Evolutionary conservation across 768 basidiomycete genomes (phyloP), one percentile per base, ranked within the genome.

Genomic region (Lactifluus pinguis): DNA sequence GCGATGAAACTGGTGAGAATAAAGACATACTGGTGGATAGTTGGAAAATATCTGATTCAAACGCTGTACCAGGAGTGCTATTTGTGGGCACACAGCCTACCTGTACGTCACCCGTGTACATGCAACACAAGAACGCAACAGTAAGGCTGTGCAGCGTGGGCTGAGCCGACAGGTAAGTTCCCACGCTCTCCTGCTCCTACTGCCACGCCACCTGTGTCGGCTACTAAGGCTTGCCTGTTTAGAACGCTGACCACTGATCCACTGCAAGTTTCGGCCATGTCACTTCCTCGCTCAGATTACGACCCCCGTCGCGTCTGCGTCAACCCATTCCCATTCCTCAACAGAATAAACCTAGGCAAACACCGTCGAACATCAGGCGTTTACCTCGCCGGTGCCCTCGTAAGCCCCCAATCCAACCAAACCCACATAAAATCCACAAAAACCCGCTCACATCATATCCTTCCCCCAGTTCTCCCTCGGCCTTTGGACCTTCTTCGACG

Each of bases 401-500:
- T 98, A 70, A 65, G 92, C 82, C 55, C 4, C 29, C n/a, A n/a
- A 34, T 1, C 25, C 19, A 3, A 51, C 29, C 39, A 11, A 11
- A 6, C 44, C 21, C 53, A 32, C 55, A n/a, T n/a, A n/a, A n/a
- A n/a, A n/a, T n/a, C n/a, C n/a, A n/a, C n/a, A n/a, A n/a, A n/a
- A n/a, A n/a, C n/a, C n/a, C 63, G 47, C 54, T 49, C 15, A 15
- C 41, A 25, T n/a, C n/a, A 47, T 30, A 10, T 11, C 13, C 15
- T 15, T 10, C 5, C 17, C 6, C n/a, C 69, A 95, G 95, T 98
- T 98, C 72, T 91, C 94, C 0, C 76, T 98, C 19, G 95, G 92
- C 32, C 92, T 91, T 72, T 98, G 95, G 93, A 81, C 88, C 4
- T 94, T 99, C 74, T 77, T 98, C 58, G 95, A 98, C 68, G 95